Conservation (phyloP, 495 filamentous ascomycete species). For the Mytilinidion resinicola region DNA sequence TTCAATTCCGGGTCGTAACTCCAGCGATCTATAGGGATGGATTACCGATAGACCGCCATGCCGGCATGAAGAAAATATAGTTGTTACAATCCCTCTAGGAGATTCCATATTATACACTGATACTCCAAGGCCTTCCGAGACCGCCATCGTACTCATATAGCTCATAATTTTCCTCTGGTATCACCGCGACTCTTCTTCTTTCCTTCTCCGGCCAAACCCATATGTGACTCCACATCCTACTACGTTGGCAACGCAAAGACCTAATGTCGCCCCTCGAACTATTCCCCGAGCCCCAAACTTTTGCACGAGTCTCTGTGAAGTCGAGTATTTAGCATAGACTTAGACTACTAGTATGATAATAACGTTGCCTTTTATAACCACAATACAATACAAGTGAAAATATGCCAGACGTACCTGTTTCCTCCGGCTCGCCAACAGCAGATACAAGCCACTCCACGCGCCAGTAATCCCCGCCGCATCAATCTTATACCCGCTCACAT, state of each 20-base stretch:
- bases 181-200: conserved; percentile 17
- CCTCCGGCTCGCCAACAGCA: conserved; percentile 65
- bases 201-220: conserved; percentile 44
- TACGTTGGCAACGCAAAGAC: conserved; percentile 61
- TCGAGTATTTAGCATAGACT: too few relatives aligned
- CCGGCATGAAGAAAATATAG: too few relatives aligned
- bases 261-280: conserved; percentile 66
- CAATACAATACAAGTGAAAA: too few relatives aligned
- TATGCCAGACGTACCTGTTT: conserved; percentile 39
- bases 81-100: too few relatives aligned
- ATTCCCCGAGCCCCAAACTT: conserved; percentile 64
- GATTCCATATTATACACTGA: too few relatives aligned
- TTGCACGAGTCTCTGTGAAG: conserved; percentile 39
- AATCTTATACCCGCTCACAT: conserved; percentile 66
- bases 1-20: too few relatives aligned
- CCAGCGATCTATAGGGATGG: too few relatives aligned
- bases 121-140: too few relatives aligned
- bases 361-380: too few relatives aligned
- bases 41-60: too few relatives aligned
- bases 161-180: neutral
- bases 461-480: conserved; percentile 80
- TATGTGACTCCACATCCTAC: conserved; percentile 67
- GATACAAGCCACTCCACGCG: conserved; percentile 81
- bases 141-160: too few relatives aligned
- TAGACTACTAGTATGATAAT: too few relatives aligned